Evolutionary conservation across 441 rosid genomes (phyloP).

Genomic region (Erysimum cheiri): DNA sequence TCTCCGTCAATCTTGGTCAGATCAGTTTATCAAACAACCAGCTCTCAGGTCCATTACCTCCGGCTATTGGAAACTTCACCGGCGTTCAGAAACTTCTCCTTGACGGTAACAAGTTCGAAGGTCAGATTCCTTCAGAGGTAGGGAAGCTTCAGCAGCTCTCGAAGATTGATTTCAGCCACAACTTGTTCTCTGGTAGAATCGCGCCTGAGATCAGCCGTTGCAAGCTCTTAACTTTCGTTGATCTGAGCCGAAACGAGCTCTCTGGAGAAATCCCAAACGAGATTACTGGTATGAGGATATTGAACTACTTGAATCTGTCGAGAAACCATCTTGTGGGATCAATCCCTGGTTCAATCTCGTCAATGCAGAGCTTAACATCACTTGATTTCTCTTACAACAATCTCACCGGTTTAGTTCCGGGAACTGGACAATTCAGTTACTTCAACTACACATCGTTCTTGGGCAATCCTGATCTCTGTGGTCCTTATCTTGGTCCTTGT

Average conservation of each 20-base stretch:
- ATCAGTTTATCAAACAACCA: conserved; percentile 84
- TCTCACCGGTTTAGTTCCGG: conserved; percentile 94
- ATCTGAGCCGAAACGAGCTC: conserved; percentile 85
- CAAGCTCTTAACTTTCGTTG: conserved; percentile 83
- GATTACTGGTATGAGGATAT: conserved; percentile 80
- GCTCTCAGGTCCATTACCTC: conserved; percentile 77
- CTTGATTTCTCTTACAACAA: conserved; percentile 96
- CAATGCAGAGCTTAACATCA: conserved; percentile 94
- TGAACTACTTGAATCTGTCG: conserved; percentile 88
- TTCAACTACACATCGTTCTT: conserved; percentile 93
- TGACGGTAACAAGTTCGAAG: conserved; percentile 84
- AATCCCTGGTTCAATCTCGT: conserved; percentile 77
- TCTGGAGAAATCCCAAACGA: conserved; percentile 87
- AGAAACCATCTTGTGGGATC: conserved; percentile 78
- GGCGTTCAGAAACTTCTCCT: conserved; percentile 92
- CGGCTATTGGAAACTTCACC: conserved; percentile 74
- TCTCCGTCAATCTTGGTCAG: conserved; percentile 75
- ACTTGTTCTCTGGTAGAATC: conserved; percentile 71
- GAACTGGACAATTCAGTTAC: conserved; percentile 91
- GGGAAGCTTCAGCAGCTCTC: conserved; percentile 87
- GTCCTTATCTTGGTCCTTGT: conserved; percentile 89
- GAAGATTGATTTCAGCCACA: conserved; percentile 83
- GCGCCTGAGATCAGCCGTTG: conserved; percentile 84
- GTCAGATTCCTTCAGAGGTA: conserved; percentile 77
- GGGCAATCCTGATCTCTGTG: conserved; percentile 88